A percentile compares a stretch with the other conserved stretches of the same genome.
phyloP scores from a whole-genome alignment of 1,139 yeast genomes.

The Taiozyma sp. region DNA sequence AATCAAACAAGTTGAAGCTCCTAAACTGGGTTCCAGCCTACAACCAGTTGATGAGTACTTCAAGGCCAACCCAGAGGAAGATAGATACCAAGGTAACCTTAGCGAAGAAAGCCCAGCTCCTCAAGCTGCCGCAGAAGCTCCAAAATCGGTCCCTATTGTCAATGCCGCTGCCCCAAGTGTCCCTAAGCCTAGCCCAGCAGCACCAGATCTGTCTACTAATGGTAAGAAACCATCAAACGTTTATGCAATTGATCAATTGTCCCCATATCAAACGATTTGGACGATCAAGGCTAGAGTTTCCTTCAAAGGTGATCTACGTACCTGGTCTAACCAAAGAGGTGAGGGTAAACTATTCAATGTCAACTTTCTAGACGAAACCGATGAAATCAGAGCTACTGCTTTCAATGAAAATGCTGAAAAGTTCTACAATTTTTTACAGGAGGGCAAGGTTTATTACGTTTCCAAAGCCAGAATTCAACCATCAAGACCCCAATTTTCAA shows the following conservation, averaged over 20 bases:
- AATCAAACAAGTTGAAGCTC: constrained; percentile 37
- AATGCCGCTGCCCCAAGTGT: constrained; percentile 5
- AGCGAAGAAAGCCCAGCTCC: constrained; percentile 23
- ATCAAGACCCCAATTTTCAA: constrained; percentile 83
- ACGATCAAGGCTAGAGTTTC: constrained; percentile 89
- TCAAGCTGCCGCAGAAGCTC: constrained; percentile 17
- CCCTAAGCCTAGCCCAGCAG: constrained; percentile 7
- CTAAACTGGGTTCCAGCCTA: constrained; percentile 35
- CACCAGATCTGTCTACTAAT: constrained; percentile 9
- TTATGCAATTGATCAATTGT: constrained; percentile 77
- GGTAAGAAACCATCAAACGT: constrained; percentile 36
- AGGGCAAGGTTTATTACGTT: constrained; percentile 84
- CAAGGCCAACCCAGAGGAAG: constrained; percentile 50
- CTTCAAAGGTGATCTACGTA: constrained; percentile 79
- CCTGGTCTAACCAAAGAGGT: constrained; percentile 83
- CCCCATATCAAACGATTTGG: constrained; percentile 92
- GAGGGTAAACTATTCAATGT: constrained; percentile 89
- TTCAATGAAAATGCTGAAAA: constrained; percentile 84
- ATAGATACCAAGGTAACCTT: constrained; percentile 26
- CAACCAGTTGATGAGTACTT: constrained; percentile 48
- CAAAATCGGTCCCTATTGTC: constrained; percentile 1
- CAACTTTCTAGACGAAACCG: constrained; percentile 87
- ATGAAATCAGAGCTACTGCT: constrained; percentile 94
- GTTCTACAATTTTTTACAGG: constrained; percentile 69
- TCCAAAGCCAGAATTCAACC: constrained; percentile 77